phyloP scores from a whole-genome alignment of 169 alveolate species.

The Blepharisma undulans region DNA sequence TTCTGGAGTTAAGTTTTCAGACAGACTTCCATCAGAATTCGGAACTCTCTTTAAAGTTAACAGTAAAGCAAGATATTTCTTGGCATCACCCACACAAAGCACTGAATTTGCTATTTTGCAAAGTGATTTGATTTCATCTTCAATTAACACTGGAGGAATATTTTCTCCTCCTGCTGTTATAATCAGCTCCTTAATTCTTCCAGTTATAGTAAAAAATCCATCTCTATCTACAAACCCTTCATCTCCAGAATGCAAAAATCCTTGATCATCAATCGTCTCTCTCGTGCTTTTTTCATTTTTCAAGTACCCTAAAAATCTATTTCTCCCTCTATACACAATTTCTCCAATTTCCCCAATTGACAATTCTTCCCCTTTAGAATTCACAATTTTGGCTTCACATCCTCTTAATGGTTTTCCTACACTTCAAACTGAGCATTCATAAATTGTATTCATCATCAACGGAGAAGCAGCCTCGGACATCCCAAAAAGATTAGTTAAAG shows the following conservation, averaged over 20 bases:
- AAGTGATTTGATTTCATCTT: constrained; percentile 60
- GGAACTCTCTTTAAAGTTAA: constrained; percentile 66
- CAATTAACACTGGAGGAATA: constrained; percentile 85
- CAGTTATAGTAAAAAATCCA: constrained; percentile 78
- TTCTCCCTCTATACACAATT: constrained; percentile 84
- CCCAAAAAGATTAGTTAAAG: constrained; percentile 76
- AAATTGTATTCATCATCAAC: background rate
- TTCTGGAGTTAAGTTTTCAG: constrained; percentile 38
- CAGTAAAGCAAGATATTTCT: constrained; percentile 69
- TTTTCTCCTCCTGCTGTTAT: constrained; percentile 90
- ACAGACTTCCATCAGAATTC: constrained; percentile 55
- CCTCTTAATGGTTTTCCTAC: constrained; percentile 73
- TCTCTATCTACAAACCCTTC: constrained; percentile 76
- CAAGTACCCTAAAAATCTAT: constrained; percentile 86
- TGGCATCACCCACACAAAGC: constrained; percentile 80
- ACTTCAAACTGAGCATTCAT: constrained; percentile 50
- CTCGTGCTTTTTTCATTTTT: constrained; percentile 76
- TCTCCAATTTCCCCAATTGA: constrained; percentile 71
- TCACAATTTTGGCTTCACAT: constrained; percentile 58
- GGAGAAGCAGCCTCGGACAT: constrained; percentile 82
- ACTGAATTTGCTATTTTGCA: constrained; percentile 66
- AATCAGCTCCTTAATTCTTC: constrained; percentile 82
- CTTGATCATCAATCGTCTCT: constrained; percentile 73
- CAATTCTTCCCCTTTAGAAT: constrained; percentile 70
- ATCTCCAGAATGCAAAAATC: constrained; percentile 89